phyloP scores from a whole-genome alignment of 805 yeast species.

The Pichia eremophila region DNA sequence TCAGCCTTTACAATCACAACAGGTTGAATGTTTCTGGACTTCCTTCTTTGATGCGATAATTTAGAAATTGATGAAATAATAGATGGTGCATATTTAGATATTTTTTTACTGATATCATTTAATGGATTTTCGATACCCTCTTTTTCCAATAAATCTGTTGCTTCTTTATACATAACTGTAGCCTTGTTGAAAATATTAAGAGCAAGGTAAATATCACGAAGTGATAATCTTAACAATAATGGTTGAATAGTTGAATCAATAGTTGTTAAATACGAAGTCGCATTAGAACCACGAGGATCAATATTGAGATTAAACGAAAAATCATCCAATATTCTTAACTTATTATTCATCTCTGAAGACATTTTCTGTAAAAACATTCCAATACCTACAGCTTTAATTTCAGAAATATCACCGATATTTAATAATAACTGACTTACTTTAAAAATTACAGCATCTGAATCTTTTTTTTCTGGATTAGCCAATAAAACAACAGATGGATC shows the following conservation, averaged over 20 bases:
- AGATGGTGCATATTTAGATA: slow-evolving; percentile 64
- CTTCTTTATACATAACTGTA: slow-evolving; percentile 36
- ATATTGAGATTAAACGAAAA: slow-evolving; percentile 69
- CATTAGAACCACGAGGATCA: slow-evolving; percentile 60
- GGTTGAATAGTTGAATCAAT: slow-evolving; percentile 73
- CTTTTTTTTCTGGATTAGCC: slow-evolving; percentile 61
- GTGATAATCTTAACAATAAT: slow-evolving; percentile 66
- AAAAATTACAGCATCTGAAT: slow-evolving; percentile 85
- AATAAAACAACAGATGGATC: slow-evolving; percentile 71
- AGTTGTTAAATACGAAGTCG: slow-evolving; percentile 47
- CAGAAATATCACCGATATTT: slow-evolving; percentile 55
- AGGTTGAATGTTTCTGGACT: slow-evolving; percentile 14
- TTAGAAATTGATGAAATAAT: slow-evolving; percentile 43
- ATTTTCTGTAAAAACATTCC: slow-evolving; percentile 81
- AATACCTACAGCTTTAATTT: slow-evolving; percentile 63
- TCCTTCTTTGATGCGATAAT: slow-evolving; percentile 13
- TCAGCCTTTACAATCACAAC: slow-evolving; percentile 56
- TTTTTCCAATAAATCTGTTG: slow-evolving; percentile 4
- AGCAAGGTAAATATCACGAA: slow-evolving; percentile 81
- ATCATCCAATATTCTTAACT: slow-evolving; percentile 76
- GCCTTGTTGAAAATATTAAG: slow-evolving; percentile 66
- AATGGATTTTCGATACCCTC: slow-evolving; percentile 31
- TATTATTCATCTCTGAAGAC: slow-evolving; percentile 52
- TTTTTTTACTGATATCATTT: slow-evolving; percentile 50
- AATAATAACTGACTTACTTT: slow-evolving; percentile 71